Conservation (phyloP, 352 stramenopile species). For the Pythium sp. region DNA sequence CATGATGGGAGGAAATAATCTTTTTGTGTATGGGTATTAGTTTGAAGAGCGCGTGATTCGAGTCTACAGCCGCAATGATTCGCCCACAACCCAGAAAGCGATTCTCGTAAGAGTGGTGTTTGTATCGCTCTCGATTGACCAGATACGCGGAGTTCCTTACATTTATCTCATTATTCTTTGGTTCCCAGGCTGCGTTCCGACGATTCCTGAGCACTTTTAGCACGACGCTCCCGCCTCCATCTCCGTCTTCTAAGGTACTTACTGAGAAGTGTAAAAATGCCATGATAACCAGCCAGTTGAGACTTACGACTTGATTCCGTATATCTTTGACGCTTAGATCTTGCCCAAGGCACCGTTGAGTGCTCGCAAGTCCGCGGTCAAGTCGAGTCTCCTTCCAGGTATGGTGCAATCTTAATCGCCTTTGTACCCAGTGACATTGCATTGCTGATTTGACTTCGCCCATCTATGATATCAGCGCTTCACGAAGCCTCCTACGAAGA, state of each 20-base stretch:
- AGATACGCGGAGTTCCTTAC: neutral
- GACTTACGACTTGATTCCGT: neutral
- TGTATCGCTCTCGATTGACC: neutral
- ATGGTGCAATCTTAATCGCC: neutral
- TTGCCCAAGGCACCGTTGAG: neutral
- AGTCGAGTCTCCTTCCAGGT: constrained; percentile 7
- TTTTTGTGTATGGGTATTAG: constrained; percentile 19
- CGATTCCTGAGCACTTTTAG: constrained; percentile 60
- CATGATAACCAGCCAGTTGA: neutral
- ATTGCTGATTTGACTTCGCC: neutral
- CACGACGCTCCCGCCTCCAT: constrained; percentile 60
- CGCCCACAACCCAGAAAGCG: constrained; percentile 42
- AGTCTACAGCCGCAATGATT: constrained; percentile 68
- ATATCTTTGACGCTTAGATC: neutral
- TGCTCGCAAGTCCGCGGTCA: constrained; percentile 4
- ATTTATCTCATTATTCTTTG: neutral
- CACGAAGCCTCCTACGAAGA: neutral
- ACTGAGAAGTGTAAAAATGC: neutral
- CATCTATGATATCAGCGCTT: neutral
- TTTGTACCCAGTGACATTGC: neutral
- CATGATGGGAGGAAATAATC: neutral
- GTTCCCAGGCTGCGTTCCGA: constrained; percentile 50
- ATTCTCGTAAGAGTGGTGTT: constrained; percentile 42
- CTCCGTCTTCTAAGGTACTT: constrained; percentile 64
- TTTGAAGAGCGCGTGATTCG: constrained; percentile 84